Conservation (phyloP, 2,329 filamentous ascomycete species). For the Tympanopsis confertula region DNA sequence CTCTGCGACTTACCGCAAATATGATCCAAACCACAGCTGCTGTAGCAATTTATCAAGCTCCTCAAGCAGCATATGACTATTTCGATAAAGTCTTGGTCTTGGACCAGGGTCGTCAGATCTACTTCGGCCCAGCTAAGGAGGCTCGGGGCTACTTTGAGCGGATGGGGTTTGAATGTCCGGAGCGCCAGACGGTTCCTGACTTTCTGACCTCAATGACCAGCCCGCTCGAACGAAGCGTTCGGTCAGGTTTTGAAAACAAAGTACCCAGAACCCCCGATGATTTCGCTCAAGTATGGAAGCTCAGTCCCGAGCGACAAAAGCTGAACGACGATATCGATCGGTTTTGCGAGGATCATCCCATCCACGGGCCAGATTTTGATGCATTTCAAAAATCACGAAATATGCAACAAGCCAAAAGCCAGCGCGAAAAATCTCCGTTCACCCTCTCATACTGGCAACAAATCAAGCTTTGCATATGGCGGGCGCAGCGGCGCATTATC, state of each 20-base stretch:
- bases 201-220: constrained; percentile 63
- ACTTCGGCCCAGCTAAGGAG: constrained; percentile 44
- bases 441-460: constrained; percentile 71
- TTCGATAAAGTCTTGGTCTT: constrained; percentile 48
- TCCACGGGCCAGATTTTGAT: constrained; percentile 42
- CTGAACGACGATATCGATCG: constrained; percentile 42
- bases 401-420: constrained; percentile 41
- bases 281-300: constrained; percentile 46
- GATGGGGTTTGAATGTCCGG: constrained; percentile 55
- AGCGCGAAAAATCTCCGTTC: constrained; percentile 65
- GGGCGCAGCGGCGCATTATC: constrained; percentile 65
- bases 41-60: constrained; percentile 1
- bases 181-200: constrained; percentile 58
- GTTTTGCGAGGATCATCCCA: constrained; percentile 39
- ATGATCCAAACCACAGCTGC: neutral
- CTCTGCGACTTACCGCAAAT: neutral
- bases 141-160: constrained; percentile 56
- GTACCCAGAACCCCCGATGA: constrained; percentile 49
- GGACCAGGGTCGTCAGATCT: constrained; percentile 50
- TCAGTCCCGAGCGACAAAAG: constrained; percentile 34
- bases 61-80: constrained; percentile 35
- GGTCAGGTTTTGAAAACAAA: constrained; percentile 40
- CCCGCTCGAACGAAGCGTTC: constrained; percentile 40
- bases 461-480: constrained; percentile 66
- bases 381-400: constrained; percentile 41